A percentile compares a stretch with the other conserved stretches of the same genome.
Conservation (phyloP, 441 rosid species). For the Monsonia emarginata region DNA sequence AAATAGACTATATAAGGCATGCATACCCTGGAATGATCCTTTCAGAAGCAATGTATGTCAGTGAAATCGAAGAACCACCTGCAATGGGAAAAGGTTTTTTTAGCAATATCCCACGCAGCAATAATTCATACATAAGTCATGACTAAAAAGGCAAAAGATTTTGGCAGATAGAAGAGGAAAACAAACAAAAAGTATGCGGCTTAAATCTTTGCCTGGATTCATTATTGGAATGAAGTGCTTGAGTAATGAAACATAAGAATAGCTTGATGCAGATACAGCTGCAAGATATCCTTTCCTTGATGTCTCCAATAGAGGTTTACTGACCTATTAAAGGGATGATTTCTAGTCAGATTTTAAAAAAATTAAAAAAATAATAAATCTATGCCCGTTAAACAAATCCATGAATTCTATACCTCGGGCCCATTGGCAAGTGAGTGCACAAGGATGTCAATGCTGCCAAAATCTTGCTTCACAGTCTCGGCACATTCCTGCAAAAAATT, state of each 20-base stretch:
- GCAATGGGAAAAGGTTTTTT: no score
- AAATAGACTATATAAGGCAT: background rate
- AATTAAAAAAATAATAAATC: no score
- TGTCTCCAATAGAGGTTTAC: constrained; percentile 79
- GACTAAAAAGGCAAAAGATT: no score
- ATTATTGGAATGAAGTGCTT: constrained; percentile 77
- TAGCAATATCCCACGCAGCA: no score
- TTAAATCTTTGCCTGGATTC: constrained; percentile 58
- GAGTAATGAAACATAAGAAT: constrained; percentile 75
- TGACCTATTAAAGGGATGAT: constrained; percentile 34
- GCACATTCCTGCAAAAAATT: constrained; percentile 57
- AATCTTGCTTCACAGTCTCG: constrained; percentile 73
- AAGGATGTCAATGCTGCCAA: constrained; percentile 82
- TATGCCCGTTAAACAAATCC: no score
- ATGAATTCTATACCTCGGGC: constrained; percentile 94
- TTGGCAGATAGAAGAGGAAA: constrained; percentile 2
- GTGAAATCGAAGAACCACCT: constrained; percentile 65
- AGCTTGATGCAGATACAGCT: constrained; percentile 86
- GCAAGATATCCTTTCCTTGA: constrained; percentile 88
- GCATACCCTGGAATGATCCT: constrained; percentile 90
- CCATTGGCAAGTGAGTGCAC: constrained; percentile 98
- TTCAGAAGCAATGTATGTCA: constrained; percentile 92
- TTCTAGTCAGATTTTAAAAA: background rate
- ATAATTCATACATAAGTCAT: no score
- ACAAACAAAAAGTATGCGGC: background rate